Percentiles rank a stretch among this genome's conserved stretches.
Conservation (phyloP, 345 rosid genomes). For the Xanthoceras sorbifolium region DNA sequence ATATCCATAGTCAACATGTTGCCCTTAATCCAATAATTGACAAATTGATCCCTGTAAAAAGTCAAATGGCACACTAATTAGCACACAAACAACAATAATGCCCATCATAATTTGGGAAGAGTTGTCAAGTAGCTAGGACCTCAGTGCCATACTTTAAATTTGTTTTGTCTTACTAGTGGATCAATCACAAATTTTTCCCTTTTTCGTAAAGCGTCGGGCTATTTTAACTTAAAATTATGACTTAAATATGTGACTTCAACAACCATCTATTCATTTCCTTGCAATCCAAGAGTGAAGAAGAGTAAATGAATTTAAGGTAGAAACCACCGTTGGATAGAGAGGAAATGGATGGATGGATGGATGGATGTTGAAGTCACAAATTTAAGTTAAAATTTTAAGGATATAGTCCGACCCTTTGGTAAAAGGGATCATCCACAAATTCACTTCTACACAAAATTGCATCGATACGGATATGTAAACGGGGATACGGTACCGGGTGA, state of each 20-base stretch:
- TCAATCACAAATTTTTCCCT: constrained; percentile 2
- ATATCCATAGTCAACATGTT: constrained; percentile 81
- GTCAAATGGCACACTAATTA: constrained; percentile 2
- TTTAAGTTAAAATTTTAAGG: too few species aligned
- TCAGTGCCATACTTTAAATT: neutral
- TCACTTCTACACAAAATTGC: neutral
- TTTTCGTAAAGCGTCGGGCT: too few species aligned
- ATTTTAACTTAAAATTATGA: neutral
- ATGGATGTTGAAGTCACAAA: too few species aligned
- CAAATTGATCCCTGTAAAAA: constrained; percentile 71
- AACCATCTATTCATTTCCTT: too few species aligned
- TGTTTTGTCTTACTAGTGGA: neutral
- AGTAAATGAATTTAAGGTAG: too few species aligned
- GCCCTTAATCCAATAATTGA: constrained; percentile 73
- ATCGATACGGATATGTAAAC: too few species aligned
- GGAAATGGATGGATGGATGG: too few species aligned
- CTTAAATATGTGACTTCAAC: too few species aligned
- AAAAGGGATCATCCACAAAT: neutral
- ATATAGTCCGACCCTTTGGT: too few species aligned
- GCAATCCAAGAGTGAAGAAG: too few species aligned
- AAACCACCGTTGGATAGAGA: too few species aligned
- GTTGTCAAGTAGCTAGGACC: neutral
- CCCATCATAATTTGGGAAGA: neutral
- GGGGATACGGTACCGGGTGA: too few species aligned
- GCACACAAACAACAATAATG: constrained; percentile 1